Percentiles rank a stretch among this genome's conserved stretches.
Evolutionary conservation across 2,329 filamentous ascomycete genomes (phyloP).

Genomic region (Trichoderma atroviride): DNA sequence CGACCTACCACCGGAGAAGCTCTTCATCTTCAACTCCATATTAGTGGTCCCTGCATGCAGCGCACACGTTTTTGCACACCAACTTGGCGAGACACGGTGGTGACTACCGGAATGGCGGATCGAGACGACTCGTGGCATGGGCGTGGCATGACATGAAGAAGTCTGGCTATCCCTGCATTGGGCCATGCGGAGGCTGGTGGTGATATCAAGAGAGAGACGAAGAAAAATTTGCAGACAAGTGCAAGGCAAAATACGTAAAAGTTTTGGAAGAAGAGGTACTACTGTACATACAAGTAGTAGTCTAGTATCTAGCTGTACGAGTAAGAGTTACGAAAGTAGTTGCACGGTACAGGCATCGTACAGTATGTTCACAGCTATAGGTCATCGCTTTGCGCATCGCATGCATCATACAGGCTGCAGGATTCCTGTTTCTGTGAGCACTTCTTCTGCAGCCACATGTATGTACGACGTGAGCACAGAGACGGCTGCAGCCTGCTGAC

Average conservation of each 20-base stretch:
- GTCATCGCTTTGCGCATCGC: neutral
- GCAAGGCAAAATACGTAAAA: neutral
- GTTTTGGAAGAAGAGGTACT: no score
- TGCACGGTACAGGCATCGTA: neutral
- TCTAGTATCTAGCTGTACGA: neutral
- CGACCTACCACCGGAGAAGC: slow-evolving; percentile 12
- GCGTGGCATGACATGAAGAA: slow-evolving; percentile 5
- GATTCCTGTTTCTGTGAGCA: neutral
- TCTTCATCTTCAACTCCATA: slow-evolving; percentile 16
- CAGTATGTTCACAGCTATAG: neutral
- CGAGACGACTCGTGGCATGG: slow-evolving; percentile 18
- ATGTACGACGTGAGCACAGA: neutral
- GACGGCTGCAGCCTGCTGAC: neutral
- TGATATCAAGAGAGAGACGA: neutral
- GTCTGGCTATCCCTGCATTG: slow-evolving; percentile 12
- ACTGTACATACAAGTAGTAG: neutral
- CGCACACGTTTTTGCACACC: slow-evolving; percentile 15
- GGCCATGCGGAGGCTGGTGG: neutral
- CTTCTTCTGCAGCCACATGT: neutral
- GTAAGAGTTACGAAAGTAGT: neutral
- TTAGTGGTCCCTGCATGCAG: slow-evolving; percentile 23
- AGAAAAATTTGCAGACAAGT: neutral
- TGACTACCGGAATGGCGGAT: slow-evolving; percentile 15
- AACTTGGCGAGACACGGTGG: slow-evolving; percentile 11
- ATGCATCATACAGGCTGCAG: neutral